phyloP scores from a whole-genome alignment of 1,284 basidiomycete genomes.

The Ustilago vetiveriae region DNA sequence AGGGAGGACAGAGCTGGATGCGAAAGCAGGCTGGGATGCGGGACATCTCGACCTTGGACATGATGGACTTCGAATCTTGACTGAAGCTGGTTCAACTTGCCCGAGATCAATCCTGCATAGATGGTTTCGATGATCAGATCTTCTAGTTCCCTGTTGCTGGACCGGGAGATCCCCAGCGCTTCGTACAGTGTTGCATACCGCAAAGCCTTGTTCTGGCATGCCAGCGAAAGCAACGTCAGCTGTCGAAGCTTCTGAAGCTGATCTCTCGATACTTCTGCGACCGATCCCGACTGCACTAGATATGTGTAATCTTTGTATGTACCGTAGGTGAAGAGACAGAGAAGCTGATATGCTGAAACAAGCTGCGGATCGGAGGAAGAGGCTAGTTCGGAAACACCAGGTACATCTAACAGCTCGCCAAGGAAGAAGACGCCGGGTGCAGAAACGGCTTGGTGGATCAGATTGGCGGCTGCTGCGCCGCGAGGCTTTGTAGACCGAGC shows the following conservation, averaged over 20 bases:
- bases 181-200: slow-evolving; percentile 31
- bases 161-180: slow-evolving; percentile 67
- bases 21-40: slow-evolving; percentile 3
- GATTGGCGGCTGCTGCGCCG: slow-evolving; percentile 88
- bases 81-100: slow-evolving; percentile 89
- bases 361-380: slow-evolving; percentile 48
- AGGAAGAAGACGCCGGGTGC: slow-evolving; percentile 91
- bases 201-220: slow-evolving; percentile 25
- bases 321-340: slow-evolving; percentile 88
- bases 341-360: slow-evolving; percentile 67
- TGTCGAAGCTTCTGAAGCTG: slow-evolving; percentile 89
- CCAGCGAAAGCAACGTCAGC: slow-evolving; percentile 80
- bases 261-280: slow-evolving; percentile 71
- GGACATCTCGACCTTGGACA: slow-evolving; percentile 85
- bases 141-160: slow-evolving; percentile 77
- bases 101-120: slow-evolving; percentile 85
- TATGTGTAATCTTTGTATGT: slow-evolving; percentile 75
- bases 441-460: slow-evolving; percentile 83
- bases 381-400: slow-evolving; percentile 77
- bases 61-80: slow-evolving; percentile 87
- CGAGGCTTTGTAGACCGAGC: slow-evolving; percentile 79
- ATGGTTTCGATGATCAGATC: slow-evolving; percentile 95
- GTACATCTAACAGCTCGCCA: slow-evolving; percentile 81
- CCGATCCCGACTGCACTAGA: background rate
- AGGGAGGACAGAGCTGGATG: slow-evolving; percentile 1